Percentiles rank a stretch among this genome's conserved stretches.
phyloP scores from a whole-genome alignment of 257 asterid species.

The Salvia splendens region DNA sequence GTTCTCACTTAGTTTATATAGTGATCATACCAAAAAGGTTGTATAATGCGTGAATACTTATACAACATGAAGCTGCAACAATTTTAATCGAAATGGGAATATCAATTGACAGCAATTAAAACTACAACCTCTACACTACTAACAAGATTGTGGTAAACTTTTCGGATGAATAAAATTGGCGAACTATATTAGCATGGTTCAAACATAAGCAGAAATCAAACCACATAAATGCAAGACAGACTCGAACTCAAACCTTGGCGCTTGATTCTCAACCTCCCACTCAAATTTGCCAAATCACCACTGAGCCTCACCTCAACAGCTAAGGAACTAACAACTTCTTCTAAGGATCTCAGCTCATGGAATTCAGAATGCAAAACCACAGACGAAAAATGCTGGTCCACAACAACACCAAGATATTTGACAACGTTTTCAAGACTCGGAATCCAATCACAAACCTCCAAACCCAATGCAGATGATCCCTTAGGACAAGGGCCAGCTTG shows the following conservation, averaged over 20 bases:
- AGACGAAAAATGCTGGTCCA: conserved; percentile 85
- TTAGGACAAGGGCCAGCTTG: conserved; percentile 65
- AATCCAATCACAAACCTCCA: conserved; percentile 79
- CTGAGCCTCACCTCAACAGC: conserved; percentile 76
- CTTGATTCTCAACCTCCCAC: conserved; percentile 46
- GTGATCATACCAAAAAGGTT: background rate
- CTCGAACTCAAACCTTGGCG: conserved; percentile 43
- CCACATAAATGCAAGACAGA: background rate
- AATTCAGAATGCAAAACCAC: conserved; percentile 71
- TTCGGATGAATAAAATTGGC: background rate
- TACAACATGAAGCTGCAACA: conserved; percentile 11
- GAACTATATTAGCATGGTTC: conserved; percentile 1
- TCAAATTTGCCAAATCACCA: conserved; percentile 57
- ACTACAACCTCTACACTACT: conserved; percentile 9
- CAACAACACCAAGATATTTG: conserved; percentile 65
- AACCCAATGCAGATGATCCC: conserved; percentile 61
- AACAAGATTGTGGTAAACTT: background rate
- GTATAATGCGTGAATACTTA: conserved; percentile 2
- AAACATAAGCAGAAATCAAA: conserved; percentile 1
- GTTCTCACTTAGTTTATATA: background rate
- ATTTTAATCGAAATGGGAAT: background rate
- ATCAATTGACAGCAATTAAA: background rate
- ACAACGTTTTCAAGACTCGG: conserved; percentile 62
- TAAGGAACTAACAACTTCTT: conserved; percentile 53
- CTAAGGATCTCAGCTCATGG: conserved; percentile 59